phyloP scores from a whole-genome alignment of 2,329 filamentous ascomycete genomes.

The Colletotrichum tamarilloi region DNA sequence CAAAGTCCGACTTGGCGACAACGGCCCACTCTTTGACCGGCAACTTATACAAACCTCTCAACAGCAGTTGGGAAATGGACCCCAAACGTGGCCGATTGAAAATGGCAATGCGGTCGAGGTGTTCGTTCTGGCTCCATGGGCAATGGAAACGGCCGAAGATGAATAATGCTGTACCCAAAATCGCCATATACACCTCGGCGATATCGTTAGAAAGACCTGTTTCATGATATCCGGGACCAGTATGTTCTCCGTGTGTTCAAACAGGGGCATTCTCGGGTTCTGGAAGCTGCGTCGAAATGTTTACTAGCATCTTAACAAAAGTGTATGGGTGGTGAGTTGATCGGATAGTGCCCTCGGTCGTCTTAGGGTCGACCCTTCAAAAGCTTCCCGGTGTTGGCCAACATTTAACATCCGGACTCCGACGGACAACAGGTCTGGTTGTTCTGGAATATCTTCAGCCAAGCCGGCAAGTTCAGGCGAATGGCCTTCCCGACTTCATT shows the following conservation, averaged over 20 bases:
- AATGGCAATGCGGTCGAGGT: neutral
- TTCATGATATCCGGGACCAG: neutral
- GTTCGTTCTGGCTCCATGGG: neutral
- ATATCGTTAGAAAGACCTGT: neutral
- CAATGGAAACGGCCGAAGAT: neutral
- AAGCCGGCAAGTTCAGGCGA: slow-evolving; percentile 2
- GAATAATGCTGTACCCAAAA: neutral
- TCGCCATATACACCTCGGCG: neutral
- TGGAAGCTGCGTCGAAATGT: neutral
- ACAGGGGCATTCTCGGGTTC: neutral
- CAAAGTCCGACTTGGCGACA: neutral
- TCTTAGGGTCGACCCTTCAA: neutral
- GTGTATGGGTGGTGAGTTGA: neutral
- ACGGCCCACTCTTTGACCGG: neutral
- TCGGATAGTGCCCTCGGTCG: neutral
- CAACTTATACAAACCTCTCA: neutral
- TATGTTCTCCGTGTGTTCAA: neutral
- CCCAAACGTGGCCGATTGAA: neutral
- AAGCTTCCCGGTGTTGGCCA: neutral
- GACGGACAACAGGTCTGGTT: neutral
- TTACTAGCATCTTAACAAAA: neutral
- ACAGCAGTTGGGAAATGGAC: neutral
- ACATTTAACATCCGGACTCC: neutral
- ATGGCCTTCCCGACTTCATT: neutral
- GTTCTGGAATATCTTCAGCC: neutral